Conservation (phyloP, 2,329 filamentous ascomycete species). For the Cordyceps fumosorosea region DNA sequence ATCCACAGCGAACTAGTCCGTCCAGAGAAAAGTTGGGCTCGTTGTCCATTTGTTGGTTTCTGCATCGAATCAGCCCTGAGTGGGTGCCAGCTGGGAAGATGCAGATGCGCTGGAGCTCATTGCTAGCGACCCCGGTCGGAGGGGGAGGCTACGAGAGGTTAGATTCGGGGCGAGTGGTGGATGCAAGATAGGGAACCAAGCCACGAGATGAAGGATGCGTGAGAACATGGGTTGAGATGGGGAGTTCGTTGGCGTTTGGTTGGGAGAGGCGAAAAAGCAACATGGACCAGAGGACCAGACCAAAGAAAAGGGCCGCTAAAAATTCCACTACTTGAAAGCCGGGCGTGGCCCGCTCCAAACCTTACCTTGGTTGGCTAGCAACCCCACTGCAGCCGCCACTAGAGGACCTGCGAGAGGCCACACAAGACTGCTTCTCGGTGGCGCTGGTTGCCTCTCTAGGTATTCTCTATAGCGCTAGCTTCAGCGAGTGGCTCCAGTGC, state of each 20-base stretch:
- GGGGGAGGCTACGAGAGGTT: not conserved
- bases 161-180: not conserved
- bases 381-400: not conserved
- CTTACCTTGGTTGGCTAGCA: not conserved
- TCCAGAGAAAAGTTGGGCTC: not conserved
- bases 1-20: not conserved
- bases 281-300: not conserved
- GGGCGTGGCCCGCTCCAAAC: not conserved
- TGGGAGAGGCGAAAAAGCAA: not conserved
- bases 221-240: not conserved
- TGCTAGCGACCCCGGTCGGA: not conserved
- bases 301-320: not conserved
- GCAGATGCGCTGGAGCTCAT: not conserved
- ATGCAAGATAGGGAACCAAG: not conserved
- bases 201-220: not conserved
- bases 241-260: not conserved
- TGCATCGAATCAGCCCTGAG: not conserved
- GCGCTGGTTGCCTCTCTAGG: conserved; percentile 6
- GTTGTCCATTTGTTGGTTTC: not conserved
- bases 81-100: not conserved
- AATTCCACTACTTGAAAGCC: not conserved
- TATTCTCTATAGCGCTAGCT: not conserved
- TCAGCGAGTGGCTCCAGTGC: not conserved
- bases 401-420: not conserved
- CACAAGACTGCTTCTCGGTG: not conserved